Evolutionary conservation across 164 flowering plant genomes (phyloP).

Genomic region (Aristolochia contorta): DNA sequence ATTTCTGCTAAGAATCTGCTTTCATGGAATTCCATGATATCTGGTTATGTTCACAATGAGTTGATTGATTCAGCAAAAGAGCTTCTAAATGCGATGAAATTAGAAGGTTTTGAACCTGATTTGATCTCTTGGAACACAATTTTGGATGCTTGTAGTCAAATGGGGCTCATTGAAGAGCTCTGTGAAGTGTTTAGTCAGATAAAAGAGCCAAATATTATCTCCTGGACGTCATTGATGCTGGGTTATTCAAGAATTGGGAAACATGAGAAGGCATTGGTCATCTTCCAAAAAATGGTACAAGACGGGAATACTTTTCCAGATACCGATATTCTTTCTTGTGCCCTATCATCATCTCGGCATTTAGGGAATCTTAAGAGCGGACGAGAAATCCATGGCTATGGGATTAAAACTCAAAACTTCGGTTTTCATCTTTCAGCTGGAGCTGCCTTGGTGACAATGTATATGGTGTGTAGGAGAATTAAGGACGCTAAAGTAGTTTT

Average conservation of each 20-base stretch:
- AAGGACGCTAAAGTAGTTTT: constrained; percentile 29
- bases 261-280: constrained; percentile 26
- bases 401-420: constrained; percentile 17
- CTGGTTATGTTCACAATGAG: constrained; percentile 38
- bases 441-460: constrained; percentile 39
- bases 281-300: constrained; percentile 37
- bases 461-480: constrained; percentile 23
- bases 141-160: constrained; percentile 42
- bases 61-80: constrained; percentile 19
- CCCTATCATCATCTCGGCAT: constrained; percentile 32
- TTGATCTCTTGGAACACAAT: constrained; percentile 41
- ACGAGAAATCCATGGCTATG: constrained; percentile 41
- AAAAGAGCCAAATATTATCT: constrained; percentile 38
- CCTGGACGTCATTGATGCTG: constrained; percentile 43
- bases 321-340: constrained; percentile 36
- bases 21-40: constrained; percentile 49
- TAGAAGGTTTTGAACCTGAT: constrained; percentile 33
- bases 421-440: constrained; percentile 36
- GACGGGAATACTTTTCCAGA: constrained; percentile 23
- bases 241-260: constrained; percentile 42
- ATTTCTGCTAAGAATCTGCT: constrained; percentile 33
- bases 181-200: constrained; percentile 25
- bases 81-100: constrained; percentile 25
- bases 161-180: constrained; percentile 41
- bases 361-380: constrained; percentile 23